A percentile compares a stretch with the other conserved stretches of the same genome.
phyloP scores from a whole-genome alignment of 2,329 filamentous ascomycete species.

The Sclerotinia glacialis region DNA sequence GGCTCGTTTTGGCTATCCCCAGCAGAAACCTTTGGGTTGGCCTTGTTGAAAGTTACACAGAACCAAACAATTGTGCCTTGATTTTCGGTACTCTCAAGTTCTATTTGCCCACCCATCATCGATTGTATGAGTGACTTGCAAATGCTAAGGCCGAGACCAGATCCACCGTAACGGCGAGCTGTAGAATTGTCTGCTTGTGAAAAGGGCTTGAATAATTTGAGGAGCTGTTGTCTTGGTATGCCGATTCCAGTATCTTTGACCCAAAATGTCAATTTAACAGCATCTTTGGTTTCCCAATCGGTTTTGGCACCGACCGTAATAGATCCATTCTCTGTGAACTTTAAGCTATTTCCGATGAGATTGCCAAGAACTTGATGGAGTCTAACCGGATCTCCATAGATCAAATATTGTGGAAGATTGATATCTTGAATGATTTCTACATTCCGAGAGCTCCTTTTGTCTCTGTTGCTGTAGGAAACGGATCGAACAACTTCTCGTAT shows the following conservation, averaged over 20 bases:
- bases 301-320: constrained; percentile 79
- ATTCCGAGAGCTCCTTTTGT: constrained; percentile 60
- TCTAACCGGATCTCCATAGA: constrained; percentile 65
- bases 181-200: constrained; percentile 90
- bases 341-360: constrained; percentile 87
- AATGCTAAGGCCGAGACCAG: constrained; percentile 85
- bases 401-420: constrained; percentile 63
- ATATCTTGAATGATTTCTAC: constrained; percentile 69
- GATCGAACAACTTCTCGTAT: constrained; percentile 63
- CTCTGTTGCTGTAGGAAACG: constrained; percentile 62
- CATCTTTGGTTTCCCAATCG: constrained; percentile 66
- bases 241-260: constrained; percentile 90
- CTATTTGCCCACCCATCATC: constrained; percentile 83
- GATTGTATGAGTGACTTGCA: constrained; percentile 93
- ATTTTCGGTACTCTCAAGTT: constrained; percentile 72
- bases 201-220: constrained; percentile 87
- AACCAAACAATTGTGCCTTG: constrained; percentile 74
- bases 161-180: constrained; percentile 86
- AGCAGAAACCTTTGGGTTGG: constrained; percentile 57
- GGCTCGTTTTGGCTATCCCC: constrained; percentile 50
- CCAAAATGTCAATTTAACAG: constrained; percentile 76
- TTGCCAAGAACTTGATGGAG: constrained; percentile 73
- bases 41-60: constrained; percentile 81
- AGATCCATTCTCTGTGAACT: constrained; percentile 84
- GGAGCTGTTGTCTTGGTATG: constrained; percentile 76